Percentiles rank a stretch among this genome's conserved stretches.
These are phyloP conservation scores for Trametes versicolor DNA, from an alignment of 1,284 basidiomycete species.

Conservation along the genomic window DNA sequence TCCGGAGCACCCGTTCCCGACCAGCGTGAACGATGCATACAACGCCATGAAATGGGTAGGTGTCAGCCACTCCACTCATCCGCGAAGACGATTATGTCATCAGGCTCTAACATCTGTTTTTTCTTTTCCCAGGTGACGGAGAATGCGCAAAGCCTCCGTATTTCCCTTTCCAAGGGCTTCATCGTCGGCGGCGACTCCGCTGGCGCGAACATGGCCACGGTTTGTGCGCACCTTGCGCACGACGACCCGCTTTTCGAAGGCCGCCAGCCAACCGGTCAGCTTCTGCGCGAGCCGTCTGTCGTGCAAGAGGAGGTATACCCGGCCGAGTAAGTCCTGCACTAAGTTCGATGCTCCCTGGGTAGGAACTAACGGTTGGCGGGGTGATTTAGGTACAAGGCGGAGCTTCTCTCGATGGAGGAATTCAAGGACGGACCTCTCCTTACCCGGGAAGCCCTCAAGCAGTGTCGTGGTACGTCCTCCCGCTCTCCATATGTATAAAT, in stretches of 20 bases:
- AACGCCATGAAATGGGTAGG: constrained; percentile 46
- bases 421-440: constrained; percentile 33
- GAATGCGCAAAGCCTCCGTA: constrained; percentile 23
- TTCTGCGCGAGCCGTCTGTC: constrained; percentile 24
- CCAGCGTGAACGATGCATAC: constrained; percentile 49
- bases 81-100: constrained; percentile 44
- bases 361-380: background rate
- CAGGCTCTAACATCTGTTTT: background rate
- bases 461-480: constrained; percentile 7
- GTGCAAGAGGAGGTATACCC: constrained; percentile 28
- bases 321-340: constrained; percentile 25
- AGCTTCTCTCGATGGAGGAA: constrained; percentile 37
- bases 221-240: constrained; percentile 33
- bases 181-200: constrained; percentile 40
- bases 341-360: background rate
- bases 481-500: background rate
- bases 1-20: constrained; percentile 51
- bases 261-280: constrained; percentile 23
- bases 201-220: constrained; percentile 36
- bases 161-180: constrained; percentile 33
- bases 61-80: background rate
- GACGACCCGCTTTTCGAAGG: constrained; percentile 35
- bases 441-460: constrained; percentile 4
- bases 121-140: background rate
- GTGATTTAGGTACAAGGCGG: constrained; percentile 26